Evolutionary conservation across 2,329 filamentous ascomycete species (phyloP), one percentile per base, ranked within the genome.

Genomic region (Aureobasidium melanogenum): DNA sequence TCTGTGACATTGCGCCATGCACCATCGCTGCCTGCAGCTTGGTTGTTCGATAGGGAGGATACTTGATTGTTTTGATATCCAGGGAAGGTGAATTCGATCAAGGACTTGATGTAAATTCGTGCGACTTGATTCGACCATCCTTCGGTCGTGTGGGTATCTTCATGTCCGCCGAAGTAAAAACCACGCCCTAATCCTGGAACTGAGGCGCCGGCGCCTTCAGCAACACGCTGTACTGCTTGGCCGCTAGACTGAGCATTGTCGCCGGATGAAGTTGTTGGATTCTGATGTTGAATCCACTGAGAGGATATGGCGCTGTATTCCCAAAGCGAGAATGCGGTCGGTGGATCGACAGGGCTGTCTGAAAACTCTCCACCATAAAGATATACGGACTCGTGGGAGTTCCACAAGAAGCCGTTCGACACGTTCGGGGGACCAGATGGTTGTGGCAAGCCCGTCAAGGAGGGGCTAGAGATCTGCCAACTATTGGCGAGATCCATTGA

Each of bases 121-220:
- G 77, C 73, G 24, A 84, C 78, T 58, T 83, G 79, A 55, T 82
- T 81, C n/a, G 84, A 85, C 88, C 88, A 91, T 14, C 84, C 87
- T 65, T 78, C 71, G 1, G 82, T 84, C 0, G 82, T 85, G 63
- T 82, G 81, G 28, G 76, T 78, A 70, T 92, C 88, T 6, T 89
- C 75, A 71, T 91, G 88, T 0, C 88, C 88, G 28, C 88, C 88
- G 72, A 92, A 92, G 71, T 90, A 92, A 79, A 85, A 92, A 34
- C 86, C 89, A 50, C 87, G 74, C 0, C 88, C 88, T 0, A 91
- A 74, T 59, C 85, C 83, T 0, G 87, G 83, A 0, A 91, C 84
- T 30, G 84, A 88, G 15, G 89, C 73, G 0, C 87, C 87, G 12
- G 88, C 87, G 7, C 88, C 88, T 70, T 92, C 88, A 1, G 88